Evolutionary conservation across 257 asterid species (phyloP).

Genomic region (Capsicum pubescens): DNA sequence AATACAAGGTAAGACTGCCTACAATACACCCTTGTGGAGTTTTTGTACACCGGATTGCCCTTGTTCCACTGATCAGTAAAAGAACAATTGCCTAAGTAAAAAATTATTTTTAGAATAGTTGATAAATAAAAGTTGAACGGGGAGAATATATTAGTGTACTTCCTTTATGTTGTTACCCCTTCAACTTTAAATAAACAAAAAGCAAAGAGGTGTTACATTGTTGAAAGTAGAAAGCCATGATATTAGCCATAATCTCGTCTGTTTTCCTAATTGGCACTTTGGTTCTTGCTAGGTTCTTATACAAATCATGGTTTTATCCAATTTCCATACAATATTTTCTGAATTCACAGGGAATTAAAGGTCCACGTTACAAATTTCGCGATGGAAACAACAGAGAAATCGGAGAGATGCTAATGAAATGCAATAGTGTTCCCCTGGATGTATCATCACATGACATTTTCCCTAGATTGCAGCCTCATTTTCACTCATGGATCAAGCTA

Average conservation of each 20-base stretch:
- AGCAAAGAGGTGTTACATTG: neutral
- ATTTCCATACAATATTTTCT: conserved; percentile 39
- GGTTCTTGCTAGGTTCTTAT: conserved; percentile 42
- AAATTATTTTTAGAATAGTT: no score
- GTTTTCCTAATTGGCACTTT: conserved; percentile 31
- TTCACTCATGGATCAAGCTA: conserved; percentile 53
- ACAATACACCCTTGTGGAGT: no score
- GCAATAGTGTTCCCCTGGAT: neutral
- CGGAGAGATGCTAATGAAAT: conserved; percentile 49
- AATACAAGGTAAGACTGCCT: no score
- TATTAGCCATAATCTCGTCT: neutral
- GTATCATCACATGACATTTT: conserved; percentile 53
- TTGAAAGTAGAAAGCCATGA: neutral
- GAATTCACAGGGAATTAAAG: conserved; percentile 60
- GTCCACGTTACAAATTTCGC: conserved; percentile 61
- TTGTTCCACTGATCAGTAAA: no score
- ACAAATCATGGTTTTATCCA: conserved; percentile 51
- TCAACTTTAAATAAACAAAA: no score
- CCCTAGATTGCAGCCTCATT: conserved; percentile 65
- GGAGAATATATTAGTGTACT: neutral
- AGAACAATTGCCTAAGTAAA: no score
- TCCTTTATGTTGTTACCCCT: neutral
- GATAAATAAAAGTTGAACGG: no score
- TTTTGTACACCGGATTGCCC: no score
- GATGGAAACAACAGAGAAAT: conserved; percentile 61